These are phyloP conservation scores for Macaranga tanarius DNA, from an alignment of 441 rosid species.

Conservation along the genomic window DNA sequence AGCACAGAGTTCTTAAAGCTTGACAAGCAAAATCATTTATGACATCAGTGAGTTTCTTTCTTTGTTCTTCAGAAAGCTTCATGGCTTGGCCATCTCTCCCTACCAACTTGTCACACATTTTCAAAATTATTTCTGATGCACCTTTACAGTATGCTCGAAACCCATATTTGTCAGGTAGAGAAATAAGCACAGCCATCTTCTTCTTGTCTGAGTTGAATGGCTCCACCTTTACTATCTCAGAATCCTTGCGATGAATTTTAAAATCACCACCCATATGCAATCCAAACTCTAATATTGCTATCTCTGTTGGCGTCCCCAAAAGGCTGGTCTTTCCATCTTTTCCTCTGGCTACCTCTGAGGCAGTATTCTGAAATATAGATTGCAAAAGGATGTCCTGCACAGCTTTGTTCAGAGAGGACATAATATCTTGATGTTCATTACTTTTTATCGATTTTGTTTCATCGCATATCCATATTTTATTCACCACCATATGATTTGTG, in stretches of 20 bases:
- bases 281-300: slow-evolving; percentile 63
- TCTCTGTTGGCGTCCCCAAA: slow-evolving; percentile 69
- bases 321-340: slow-evolving; percentile 50
- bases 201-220: slow-evolving; percentile 70
- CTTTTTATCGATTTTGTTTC: slow-evolving; percentile 30
- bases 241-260: slow-evolving; percentile 36
- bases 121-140: slow-evolving; percentile 54
- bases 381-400: slow-evolving; percentile 45
- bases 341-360: slow-evolving; percentile 53
- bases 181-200: slow-evolving; percentile 60
- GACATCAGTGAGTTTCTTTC: slow-evolving; percentile 38
- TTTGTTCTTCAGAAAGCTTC: slow-evolving; percentile 38
- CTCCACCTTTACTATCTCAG: slow-evolving; percentile 48
- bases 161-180: slow-evolving; percentile 36
- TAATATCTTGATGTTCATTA: slow-evolving; percentile 21
- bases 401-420: slow-evolving; percentile 33
- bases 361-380: slow-evolving; percentile 61
- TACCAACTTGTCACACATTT: slow-evolving; percentile 38
- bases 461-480: slow-evolving; percentile 45
- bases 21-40: slow-evolving; percentile 65
- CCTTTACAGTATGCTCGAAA: slow-evolving; percentile 53
- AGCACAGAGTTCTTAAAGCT: slow-evolving; percentile 72
- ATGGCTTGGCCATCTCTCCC: slow-evolving; percentile 30
- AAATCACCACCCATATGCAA: slow-evolving; percentile 55
- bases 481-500: slow-evolving; percentile 41